phyloP scores from a whole-genome alignment of 1,139 yeast genomes.

The Kurtzmaniella natalensis region DNA sequence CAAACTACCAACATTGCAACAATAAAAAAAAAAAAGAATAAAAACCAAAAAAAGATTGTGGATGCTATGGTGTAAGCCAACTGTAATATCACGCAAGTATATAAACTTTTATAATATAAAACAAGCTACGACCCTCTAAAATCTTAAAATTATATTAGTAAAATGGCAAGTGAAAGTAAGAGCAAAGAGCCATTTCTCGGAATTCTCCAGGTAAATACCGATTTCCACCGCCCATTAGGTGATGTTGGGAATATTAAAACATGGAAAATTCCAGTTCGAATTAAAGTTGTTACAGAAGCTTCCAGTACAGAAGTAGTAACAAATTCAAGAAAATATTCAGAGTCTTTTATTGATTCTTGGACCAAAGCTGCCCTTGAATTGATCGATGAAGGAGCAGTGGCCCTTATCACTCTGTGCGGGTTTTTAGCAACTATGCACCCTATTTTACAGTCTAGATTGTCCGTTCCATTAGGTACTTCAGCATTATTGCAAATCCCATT shows the following conservation, averaged over 20 bases:
- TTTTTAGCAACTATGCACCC: slow-evolving; percentile 23
- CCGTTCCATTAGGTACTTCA: slow-evolving; percentile 26
- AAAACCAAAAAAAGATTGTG: too few relatives aligned
- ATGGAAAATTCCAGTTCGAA: slow-evolving; percentile 16
- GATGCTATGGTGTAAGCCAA: too few relatives aligned
- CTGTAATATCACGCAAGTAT: too few relatives aligned
- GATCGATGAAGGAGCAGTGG: slow-evolving; percentile 17
- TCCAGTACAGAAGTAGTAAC: slow-evolving; percentile 14
- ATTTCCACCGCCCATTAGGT: slow-evolving; percentile 22
- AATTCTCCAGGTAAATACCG: slow-evolving; percentile 9
- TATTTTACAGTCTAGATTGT: slow-evolving; percentile 13
- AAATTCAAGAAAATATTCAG: slow-evolving; percentile 11
- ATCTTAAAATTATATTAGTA: too few relatives aligned
- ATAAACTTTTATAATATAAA: too few relatives aligned
- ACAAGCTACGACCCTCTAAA: too few relatives aligned
- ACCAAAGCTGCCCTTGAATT: slow-evolving; percentile 12
- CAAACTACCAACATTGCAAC: too few relatives aligned
- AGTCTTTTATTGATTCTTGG: slow-evolving; percentile 15
- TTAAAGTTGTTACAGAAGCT: slow-evolving; percentile 15
- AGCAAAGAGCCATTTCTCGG: slow-evolving; percentile 11
- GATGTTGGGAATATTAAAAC: slow-evolving; percentile 19
- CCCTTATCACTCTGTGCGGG: slow-evolving; percentile 19
- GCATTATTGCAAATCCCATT: slow-evolving; percentile 23
- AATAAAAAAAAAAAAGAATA: too few relatives aligned
- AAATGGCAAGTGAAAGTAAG: too few relatives aligned